Conservation (phyloP, 352 stramenopile genomes). For the Globisporangium recalcitrans region DNA sequence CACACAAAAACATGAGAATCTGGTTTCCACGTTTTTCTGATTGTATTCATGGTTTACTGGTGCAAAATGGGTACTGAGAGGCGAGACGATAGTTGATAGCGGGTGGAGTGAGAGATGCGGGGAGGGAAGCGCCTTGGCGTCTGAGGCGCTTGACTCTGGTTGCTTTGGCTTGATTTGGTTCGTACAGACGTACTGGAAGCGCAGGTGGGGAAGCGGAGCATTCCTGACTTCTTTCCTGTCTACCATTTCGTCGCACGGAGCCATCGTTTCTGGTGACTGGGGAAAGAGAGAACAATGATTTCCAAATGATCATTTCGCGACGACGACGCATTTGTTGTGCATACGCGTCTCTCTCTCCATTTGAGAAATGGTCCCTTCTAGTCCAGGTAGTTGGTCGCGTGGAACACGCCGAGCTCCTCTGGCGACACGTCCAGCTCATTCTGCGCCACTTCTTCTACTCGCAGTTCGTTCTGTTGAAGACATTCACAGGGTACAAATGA, state of each 20-base stretch:
- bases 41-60: neutral
- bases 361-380: slow-evolving; percentile 22
- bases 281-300: slow-evolving; percentile 4
- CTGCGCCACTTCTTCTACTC: slow-evolving; percentile 24
- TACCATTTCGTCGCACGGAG: neutral
- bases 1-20: neutral
- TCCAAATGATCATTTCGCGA: slow-evolving; percentile 2
- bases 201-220: neutral
- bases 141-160: neutral
- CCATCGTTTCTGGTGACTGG: slow-evolving; percentile 1
- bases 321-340: neutral
- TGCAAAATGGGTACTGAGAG: neutral
- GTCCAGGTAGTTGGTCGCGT: slow-evolving; percentile 81
- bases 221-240: neutral
- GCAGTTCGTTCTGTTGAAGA: slow-evolving; percentile 21
- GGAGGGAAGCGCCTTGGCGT: neutral
- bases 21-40: neutral
- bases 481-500: slow-evolving; percentile 2
- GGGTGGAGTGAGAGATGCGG: neutral
- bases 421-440: slow-evolving; percentile 57
- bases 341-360: neutral
- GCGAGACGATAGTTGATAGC: neutral
- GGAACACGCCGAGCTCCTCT: slow-evolving; percentile 78
- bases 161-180: neutral
- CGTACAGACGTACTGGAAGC: neutral